A percentile compares a stretch with the other conserved stretches of the same genome.
phyloP scores from a whole-genome alignment of 2,329 filamentous ascomycete genomes.

The Xylaria sp. region DNA sequence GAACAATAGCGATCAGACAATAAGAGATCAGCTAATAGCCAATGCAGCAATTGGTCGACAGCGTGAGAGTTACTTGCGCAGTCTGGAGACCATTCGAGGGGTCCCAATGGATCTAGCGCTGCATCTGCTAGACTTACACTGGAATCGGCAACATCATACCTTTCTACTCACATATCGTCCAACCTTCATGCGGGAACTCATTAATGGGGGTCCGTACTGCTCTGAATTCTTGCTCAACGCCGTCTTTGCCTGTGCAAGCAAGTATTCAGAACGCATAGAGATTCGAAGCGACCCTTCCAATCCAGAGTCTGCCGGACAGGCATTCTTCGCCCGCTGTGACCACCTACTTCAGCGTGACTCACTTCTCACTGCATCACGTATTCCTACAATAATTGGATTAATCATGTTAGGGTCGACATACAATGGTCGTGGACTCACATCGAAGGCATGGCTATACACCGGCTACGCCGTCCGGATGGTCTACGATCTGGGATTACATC shows the following conservation, averaged over 20 bases:
- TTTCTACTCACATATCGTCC: neutral
- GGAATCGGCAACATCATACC: conserved; percentile 1
- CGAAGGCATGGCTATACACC: neutral
- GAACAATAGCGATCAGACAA: neutral
- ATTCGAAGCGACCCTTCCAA: conserved; percentile 1
- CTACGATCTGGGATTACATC: neutral
- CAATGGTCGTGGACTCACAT: neutral
- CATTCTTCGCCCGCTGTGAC: neutral
- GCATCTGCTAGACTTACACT: neutral
- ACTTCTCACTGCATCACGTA: neutral
- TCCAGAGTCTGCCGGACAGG: neutral
- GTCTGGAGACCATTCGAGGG: neutral
- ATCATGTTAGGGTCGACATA: neutral
- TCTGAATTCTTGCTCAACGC: neutral
- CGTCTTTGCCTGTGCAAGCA: neutral
- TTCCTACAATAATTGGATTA: neutral
- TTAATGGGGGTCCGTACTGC: neutral
- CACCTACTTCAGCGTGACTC: neutral
- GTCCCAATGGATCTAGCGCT: neutral
- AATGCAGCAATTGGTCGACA: neutral
- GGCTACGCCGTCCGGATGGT: neutral
- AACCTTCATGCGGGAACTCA: neutral
- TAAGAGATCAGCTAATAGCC: neutral
- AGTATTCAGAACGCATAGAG: neutral
- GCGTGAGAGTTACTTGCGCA: neutral